Percentiles rank a stretch among this genome's conserved stretches.
Conservation (phyloP, 805 yeast species). For the Saccharomycopsis sp. region DNA sequence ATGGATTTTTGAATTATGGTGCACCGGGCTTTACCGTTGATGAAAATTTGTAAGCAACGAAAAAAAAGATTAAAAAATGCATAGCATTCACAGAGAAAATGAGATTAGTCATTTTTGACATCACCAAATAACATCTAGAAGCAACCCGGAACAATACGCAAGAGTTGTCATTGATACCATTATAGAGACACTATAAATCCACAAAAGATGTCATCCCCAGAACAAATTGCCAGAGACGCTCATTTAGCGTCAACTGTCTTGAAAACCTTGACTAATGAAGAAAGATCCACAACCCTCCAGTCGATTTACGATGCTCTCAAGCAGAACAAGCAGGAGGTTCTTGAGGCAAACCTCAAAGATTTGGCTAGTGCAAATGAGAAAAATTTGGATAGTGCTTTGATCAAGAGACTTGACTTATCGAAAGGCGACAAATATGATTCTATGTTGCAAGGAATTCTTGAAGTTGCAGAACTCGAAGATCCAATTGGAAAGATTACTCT, state of each 20-base stretch:
- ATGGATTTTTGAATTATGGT: background rate
- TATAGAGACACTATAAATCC: background rate
- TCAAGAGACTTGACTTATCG: constrained; percentile 79
- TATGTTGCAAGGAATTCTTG: constrained; percentile 91
- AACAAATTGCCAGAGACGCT: constrained; percentile 72
- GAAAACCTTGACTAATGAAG: constrained; percentile 67
- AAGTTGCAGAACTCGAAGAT: constrained; percentile 82
- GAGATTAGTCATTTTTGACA: background rate
- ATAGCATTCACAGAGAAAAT: no score
- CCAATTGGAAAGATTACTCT: constrained; percentile 88
- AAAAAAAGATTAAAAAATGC: no score
- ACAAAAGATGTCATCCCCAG: constrained; percentile 31
- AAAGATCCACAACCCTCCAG: constrained; percentile 66
- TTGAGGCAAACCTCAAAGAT: constrained; percentile 70
- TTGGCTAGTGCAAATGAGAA: constrained; percentile 59
- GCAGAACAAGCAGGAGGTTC: constrained; percentile 50
- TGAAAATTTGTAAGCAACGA: background rate
- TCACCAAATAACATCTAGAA: background rate
- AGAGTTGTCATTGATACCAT: background rate
- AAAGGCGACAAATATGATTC: constrained; percentile 81
- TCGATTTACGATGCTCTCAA: constrained; percentile 66
- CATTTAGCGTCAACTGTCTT: constrained; percentile 76
- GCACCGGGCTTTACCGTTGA: background rate
- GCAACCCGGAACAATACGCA: background rate
- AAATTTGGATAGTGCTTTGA: constrained; percentile 59